Evolutionary conservation across 306 rosid genomes (phyloP), one percentile per base, ranked within the genome.

Genomic region (Rosa multiflora): DNA sequence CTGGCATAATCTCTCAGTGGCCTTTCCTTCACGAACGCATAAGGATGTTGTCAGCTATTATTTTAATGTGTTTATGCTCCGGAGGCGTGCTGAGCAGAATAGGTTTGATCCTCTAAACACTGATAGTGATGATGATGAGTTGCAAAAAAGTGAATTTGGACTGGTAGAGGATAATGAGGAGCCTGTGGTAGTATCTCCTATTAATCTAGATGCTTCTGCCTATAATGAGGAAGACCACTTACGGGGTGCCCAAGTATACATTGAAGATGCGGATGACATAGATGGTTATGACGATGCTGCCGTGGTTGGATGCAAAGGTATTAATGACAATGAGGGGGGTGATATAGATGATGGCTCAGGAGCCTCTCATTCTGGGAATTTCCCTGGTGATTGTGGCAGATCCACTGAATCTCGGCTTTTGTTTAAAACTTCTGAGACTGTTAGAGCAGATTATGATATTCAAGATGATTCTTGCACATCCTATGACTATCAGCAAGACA

Each of bases 51-150:
- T 86, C 51, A 82, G 86, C 82, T 86, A 83, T 77, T 86, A 80
- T 74, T 86, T 82, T 59, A 86, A 82, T 35, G 80, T 77, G 79
- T 86, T 82, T 69, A 61, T 82, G 78, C 84, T 86, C 61, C 72
- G 49, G 44, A 76, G 83, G 67, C 84, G 82, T 29, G 86, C 82
- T 9, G 78, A 68, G 76, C 86, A 82, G 72, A 86, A 86, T 63
- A 76, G 84, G 67, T 46, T 74, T 52, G 86, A 77, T 51, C 82
- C 80, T 1, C 73, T 76, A 73, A 77, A 63, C 55, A 72, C 80
- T 76, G 88, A 82, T 7, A 86, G 88, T 12, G 84, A 82, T 44
- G 69, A 86, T 62, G 86, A 85, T 3, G 87, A 84, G 71, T 73
- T 84, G 83, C 80, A 78, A 73, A 79, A 69, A 21, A 26, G 26